Evolutionary conservation across 2,329 filamentous ascomycete genomes (phyloP), one percentile per base, ranked within the genome.

Genomic region (Aureobasidium sp.): DNA sequence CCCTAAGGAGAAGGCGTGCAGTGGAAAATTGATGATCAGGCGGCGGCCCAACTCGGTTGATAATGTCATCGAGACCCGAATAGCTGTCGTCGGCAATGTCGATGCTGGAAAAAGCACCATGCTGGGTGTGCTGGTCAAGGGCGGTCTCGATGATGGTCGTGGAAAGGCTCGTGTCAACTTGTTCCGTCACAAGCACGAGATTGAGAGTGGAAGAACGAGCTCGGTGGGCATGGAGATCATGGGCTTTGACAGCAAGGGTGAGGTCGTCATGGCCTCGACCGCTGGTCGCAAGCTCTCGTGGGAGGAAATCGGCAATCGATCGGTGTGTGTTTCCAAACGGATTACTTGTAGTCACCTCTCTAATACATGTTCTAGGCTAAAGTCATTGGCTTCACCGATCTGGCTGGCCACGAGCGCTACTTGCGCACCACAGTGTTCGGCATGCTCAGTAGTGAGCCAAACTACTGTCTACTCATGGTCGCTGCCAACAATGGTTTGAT

Each of bases 221-320:
- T 97, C 92, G 0, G 94, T 99, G 0, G 93, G 94, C 45, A 95
- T 97, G 92, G 94, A 99, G 74, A 97, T 97, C 64, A 91, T 97
- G 88, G 94, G 94, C 1, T 99, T 97, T 68, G 91, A 97, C 74
- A 91, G 88, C 56, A 82, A 83, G 61, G 93, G 94, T 31, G 85
- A 92, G 29, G 88, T 96, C 31, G 83, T 97, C 17, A 84, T 86
- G 17, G 93, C 90, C 42, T 88, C 88, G 63, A 88, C 87, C 0
- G 89, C 92, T 2, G 93, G 91, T 1, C 85, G 94, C 73, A 90
- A 88, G 76, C 79, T 97, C 37, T 93, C 92, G 4, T 99, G 94
- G 94, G 93, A 97, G 73, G 94, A 99, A 73, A 97, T 99, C 71
- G 94, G 94, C 60, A 91, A 89, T 75, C 88, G 91, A 67, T 95